Conservation (phyloP, 768 basidiomycete genomes). For the Podaxis rugospora region DNA sequence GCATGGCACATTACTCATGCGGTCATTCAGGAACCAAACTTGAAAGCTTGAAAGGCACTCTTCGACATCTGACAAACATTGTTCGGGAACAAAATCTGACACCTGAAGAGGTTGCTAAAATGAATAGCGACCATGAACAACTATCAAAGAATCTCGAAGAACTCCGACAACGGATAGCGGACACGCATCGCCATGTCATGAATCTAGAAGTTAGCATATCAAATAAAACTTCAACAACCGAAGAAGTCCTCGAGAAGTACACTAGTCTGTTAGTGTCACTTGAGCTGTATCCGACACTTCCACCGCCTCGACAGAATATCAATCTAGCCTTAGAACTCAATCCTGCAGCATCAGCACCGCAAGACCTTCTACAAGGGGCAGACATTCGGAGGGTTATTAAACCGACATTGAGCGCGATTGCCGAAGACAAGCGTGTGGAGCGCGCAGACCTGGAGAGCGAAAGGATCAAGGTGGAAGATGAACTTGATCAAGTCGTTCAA, state of each 20-base stretch:
- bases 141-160: slow-evolving; percentile 71
- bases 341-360: slow-evolving; percentile 66
- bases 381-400: slow-evolving; percentile 72
- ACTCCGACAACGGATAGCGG: slow-evolving; percentile 68
- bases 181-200: slow-evolving; percentile 69
- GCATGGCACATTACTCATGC: background rate
- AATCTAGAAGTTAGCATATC: slow-evolving; percentile 81
- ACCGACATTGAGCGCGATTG: slow-evolving; percentile 68
- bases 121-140: slow-evolving; percentile 87
- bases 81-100: slow-evolving; percentile 88
- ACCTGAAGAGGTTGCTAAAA: slow-evolving; percentile 84
- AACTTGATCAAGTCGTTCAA: slow-evolving; percentile 69
- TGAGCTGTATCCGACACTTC: slow-evolving; percentile 72
- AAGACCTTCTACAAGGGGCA: slow-evolving; percentile 61
- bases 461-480: slow-evolving; percentile 76
- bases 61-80: slow-evolving; percentile 53
- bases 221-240: slow-evolving; percentile 74
- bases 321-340: slow-evolving; percentile 83
- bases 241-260: slow-evolving; percentile 80
- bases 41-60: slow-evolving; percentile 60
- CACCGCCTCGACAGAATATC: slow-evolving; percentile 64
- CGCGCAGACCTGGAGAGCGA: slow-evolving; percentile 71
- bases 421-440: slow-evolving; percentile 68
- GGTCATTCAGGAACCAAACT: slow-evolving; percentile 49
- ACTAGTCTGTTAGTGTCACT: slow-evolving; percentile 68